Evolutionary conservation across 192 early-diverging fungal species (phyloP), one percentile per base, ranked within the genome.

Genomic region (Entomortierella chlamydospora): DNA sequence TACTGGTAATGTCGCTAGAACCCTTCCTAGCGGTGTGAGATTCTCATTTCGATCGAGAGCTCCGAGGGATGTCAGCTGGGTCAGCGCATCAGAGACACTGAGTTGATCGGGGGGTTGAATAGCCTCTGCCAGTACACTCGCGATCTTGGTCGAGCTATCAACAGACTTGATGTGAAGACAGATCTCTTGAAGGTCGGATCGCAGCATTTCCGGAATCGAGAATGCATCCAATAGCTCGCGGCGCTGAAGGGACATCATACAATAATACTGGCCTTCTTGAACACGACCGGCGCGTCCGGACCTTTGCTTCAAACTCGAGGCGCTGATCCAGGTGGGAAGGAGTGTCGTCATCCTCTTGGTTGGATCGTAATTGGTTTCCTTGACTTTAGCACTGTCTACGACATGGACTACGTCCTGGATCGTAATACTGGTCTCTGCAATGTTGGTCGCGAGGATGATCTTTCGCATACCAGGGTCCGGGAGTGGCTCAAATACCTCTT

Each of bases 381-480:
- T 94, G 60, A 90, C 90, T 54, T 85, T 82, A 18, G 90, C 90
- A 10, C 86, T 82, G 68, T 94, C 92, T 53, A 94, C 83, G 1
- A 93, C 91, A 76, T 82, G 88, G 11, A 91, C 88, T 23, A 91
- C 84, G 68, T 94, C 92, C 37, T 86, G 90, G 37, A 93, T 90
- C n/a, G 92, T 93, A 37, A 93, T 88, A 50, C 87, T 87, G 7
- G 91, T 93, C 82, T 93, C 91, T 26, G 91, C 91, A 78, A 93
- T 90, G 64, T 93, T 93, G 34, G 91, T 93, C 18, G 87, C 73
- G 5, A 93, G 55, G 26, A 93, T 89, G 42, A 93, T 83, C 64
- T 93, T 93, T 22, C 92, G 62, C 68, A 84, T 78, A 0, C 86
- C 85, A 0, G 81, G 67, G 20, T 68, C 80, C 9, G 73, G 64